Conservation (phyloP, 2,329 filamentous ascomycete genomes). For the Lecanicillium sp. region DNA sequence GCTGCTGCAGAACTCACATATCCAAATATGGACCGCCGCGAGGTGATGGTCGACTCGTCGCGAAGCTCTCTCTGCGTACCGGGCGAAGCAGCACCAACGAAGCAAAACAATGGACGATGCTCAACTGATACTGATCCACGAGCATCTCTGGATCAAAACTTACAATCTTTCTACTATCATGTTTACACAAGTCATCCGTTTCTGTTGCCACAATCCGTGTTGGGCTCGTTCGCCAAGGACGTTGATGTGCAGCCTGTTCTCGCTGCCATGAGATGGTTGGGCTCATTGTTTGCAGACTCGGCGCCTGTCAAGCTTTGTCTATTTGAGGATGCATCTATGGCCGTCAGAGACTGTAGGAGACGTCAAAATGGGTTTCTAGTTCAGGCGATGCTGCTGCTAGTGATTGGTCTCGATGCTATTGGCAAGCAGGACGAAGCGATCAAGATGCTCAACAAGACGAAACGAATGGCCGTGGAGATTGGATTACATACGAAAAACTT, state of each 20-base stretch:
- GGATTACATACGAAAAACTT: slow-evolving; percentile 10
- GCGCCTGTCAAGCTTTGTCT: neutral
- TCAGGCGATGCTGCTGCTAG: slow-evolving; percentile 4
- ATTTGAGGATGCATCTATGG: neutral
- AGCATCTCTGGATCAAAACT: too few species aligned
- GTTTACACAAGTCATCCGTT: slow-evolving; percentile 5
- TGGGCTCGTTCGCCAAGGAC: neutral
- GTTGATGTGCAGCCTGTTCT: slow-evolving; percentile 2
- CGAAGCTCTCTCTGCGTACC: too few species aligned
- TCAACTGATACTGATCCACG: too few species aligned
- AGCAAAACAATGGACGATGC: too few species aligned
- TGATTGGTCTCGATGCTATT: slow-evolving; percentile 1
- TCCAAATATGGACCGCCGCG: too few species aligned
- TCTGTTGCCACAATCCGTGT: neutral
- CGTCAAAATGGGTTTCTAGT: neutral
- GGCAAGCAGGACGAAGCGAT: slow-evolving; percentile 1
- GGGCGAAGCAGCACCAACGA: too few species aligned
- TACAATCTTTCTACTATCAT: slow-evolving; percentile 2
- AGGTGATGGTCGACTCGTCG: too few species aligned
- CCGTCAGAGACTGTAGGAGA: neutral
- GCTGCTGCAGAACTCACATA: too few species aligned
- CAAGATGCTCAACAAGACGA: neutral
- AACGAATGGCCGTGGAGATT: neutral
- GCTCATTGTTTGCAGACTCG: slow-evolving; percentile 1
- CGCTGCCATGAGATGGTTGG: slow-evolving; percentile 5